phyloP scores from a whole-genome alignment of 495 filamentous ascomycete genomes.

The Talaromyces stipitatus region DNA sequence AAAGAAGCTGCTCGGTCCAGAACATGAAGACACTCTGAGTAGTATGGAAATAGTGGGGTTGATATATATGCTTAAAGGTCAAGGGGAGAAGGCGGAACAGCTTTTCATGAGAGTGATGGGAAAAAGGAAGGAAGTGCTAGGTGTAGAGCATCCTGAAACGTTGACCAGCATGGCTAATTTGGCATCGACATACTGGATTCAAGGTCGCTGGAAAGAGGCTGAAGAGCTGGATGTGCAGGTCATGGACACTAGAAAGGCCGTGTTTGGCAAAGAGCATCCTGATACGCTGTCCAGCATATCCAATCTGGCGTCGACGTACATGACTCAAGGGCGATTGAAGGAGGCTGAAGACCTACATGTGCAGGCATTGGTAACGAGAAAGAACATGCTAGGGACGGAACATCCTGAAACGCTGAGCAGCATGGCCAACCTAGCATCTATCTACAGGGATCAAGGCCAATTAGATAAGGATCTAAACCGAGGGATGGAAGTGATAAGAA shows the following conservation, averaged over 20 bases:
- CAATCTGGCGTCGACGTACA: constrained; percentile 24
- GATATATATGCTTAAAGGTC: constrained; percentile 11
- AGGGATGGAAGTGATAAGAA: constrained; percentile 5
- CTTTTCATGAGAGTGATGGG: no score
- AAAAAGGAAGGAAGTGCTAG: no score
- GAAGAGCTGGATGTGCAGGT: constrained; percentile 17
- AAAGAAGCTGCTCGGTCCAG: constrained; percentile 10
- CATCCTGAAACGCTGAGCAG: constrained; percentile 18
- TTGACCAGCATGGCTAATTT: constrained; percentile 19
- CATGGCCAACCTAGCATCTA: constrained; percentile 21
- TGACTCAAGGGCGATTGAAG: not conserved
- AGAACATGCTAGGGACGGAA: not conserved
- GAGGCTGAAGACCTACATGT: constrained; percentile 19
- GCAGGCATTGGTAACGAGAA: constrained; percentile 16
- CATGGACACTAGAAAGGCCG: constrained; percentile 15
- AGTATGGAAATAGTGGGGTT: constrained; percentile 13
- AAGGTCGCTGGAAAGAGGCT: constrained; percentile 11
- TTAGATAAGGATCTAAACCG: not conserved
- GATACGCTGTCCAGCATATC: constrained; percentile 19
- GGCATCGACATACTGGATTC: constrained; percentile 15
- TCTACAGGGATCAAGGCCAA: constrained; percentile 10
- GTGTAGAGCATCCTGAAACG: no score
- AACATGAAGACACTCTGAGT: constrained; percentile 10
- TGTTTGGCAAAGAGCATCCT: constrained; percentile 6
- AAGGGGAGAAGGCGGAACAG: constrained; percentile 12